Percentiles rank a stretch among this genome's conserved stretches.
These are phyloP conservation scores for Phytophthora fragariaefolia DNA, from an alignment of 352 stramenopile species.

Conservation along the genomic window DNA sequence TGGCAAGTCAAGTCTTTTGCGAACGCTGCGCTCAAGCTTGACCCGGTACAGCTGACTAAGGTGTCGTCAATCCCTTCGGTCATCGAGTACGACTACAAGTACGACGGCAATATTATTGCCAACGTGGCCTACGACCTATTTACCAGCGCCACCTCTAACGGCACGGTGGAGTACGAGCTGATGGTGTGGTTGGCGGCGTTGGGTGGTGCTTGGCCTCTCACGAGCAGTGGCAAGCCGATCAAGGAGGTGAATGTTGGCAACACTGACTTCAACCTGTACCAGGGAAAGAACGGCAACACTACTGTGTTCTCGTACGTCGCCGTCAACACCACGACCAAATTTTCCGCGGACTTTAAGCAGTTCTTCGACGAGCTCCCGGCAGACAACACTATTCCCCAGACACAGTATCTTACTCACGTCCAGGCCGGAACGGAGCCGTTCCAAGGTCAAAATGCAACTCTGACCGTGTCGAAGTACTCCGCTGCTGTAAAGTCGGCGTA, in stretches of 20 bases:
- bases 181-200: constrained; percentile 44
- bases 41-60: constrained; percentile 31
- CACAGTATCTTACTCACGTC: constrained; percentile 37
- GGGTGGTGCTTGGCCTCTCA: constrained; percentile 35
- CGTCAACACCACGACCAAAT: constrained; percentile 20
- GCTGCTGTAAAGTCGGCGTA: constrained; percentile 17
- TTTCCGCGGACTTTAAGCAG: constrained; percentile 32
- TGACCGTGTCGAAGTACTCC: constrained; percentile 36
- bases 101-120: constrained; percentile 39
- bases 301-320: constrained; percentile 46
- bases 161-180: constrained; percentile 40
- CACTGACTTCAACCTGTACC: constrained; percentile 32
- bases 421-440: constrained; percentile 42
- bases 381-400: constrained; percentile 25
- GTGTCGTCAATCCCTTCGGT: constrained; percentile 43
- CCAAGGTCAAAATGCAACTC: constrained; percentile 29
- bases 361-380: constrained; percentile 33
- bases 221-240: constrained; percentile 28
- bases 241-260: constrained; percentile 19
- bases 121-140: constrained; percentile 51
- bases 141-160: constrained; percentile 30
- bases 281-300: constrained; percentile 33
- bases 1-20: constrained; percentile 49
- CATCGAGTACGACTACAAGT: constrained; percentile 43
- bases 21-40: constrained; percentile 46